These are phyloP conservation scores for Oidiodendron maius DNA, from an alignment of 495 filamentous ascomycete species.

Conservation along the genomic window DNA sequence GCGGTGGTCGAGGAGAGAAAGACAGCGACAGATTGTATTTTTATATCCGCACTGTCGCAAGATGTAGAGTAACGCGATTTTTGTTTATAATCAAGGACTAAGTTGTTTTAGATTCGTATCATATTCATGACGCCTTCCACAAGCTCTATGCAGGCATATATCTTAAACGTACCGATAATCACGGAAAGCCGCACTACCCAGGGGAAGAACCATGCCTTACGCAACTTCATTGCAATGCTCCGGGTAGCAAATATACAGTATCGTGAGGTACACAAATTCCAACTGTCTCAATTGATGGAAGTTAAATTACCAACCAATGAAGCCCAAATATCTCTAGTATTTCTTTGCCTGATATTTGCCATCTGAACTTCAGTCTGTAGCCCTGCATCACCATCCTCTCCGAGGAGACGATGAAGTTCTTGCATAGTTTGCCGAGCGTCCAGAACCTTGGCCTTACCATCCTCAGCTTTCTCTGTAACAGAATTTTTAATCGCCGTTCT, in stretches of 20 bases:
- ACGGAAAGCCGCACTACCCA: too few relatives aligned
- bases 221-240: not conserved
- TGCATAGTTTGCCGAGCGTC: constrained; percentile 8
- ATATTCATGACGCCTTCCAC: too few relatives aligned
- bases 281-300: constrained; percentile 13
- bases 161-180: too few relatives aligned
- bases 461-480: constrained; percentile 27
- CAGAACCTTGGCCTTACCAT: constrained; percentile 6
- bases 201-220: not conserved
- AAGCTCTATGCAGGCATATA: too few relatives aligned
- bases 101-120: too few relatives aligned
- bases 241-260: too few relatives aligned
- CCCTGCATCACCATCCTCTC: constrained; percentile 1
- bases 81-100: too few relatives aligned
- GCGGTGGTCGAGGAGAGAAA: too few relatives aligned
- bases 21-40: too few relatives aligned
- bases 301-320: constrained; percentile 17
- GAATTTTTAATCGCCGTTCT: constrained; percentile 24
- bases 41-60: too few relatives aligned
- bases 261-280: not conserved
- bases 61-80: too few relatives aligned
- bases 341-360: not conserved
- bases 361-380: not conserved
- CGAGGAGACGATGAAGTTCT: constrained; percentile 14
- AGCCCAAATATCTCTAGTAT: constrained; percentile 15